These are phyloP conservation scores for Naumovozyma castellii DNA, from an alignment of 805 yeast species.

Conservation along the genomic window DNA sequence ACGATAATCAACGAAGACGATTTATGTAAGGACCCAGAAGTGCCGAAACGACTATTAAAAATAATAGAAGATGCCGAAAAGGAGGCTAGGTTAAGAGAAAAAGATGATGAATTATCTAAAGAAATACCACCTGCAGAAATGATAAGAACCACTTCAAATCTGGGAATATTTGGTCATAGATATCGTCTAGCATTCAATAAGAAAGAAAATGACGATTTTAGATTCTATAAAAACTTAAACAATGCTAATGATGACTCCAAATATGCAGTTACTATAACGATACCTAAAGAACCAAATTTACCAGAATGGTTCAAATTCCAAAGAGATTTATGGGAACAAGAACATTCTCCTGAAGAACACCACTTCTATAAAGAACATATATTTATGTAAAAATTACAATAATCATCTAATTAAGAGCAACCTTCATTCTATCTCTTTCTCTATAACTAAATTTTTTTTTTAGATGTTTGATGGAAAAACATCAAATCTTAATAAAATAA, in stretches of 20 bases:
- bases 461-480: no score
- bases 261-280: constrained; percentile 25
- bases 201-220: constrained; percentile 24
- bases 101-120: constrained; percentile 1
- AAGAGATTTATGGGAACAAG: constrained; percentile 56
- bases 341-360: constrained; percentile 28
- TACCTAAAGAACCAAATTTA: constrained; percentile 56
- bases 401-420: no score
- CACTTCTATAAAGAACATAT: constrained; percentile 28
- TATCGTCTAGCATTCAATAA: constrained; percentile 27
- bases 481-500: no score
- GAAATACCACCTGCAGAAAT: constrained; percentile 3
- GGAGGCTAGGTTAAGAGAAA: constrained; percentile 3
- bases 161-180: constrained; percentile 27
- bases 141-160: constrained; percentile 15
- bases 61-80: constrained; percentile 21
- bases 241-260: constrained; percentile 2
- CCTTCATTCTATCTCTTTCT: not conserved
- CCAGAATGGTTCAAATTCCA: constrained; percentile 69
- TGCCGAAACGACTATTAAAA: constrained; percentile 21
- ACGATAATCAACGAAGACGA: constrained; percentile 23
- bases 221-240: constrained; percentile 33
- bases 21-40: constrained; percentile 19
- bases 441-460: not conserved
- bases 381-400: constrained; percentile 17